Percentiles rank a stretch among this genome's conserved stretches.
These are phyloP conservation scores for Petasospora rhodanensis DNA, from an alignment of 1,139 yeast species.

Conservation along the genomic window DNA sequence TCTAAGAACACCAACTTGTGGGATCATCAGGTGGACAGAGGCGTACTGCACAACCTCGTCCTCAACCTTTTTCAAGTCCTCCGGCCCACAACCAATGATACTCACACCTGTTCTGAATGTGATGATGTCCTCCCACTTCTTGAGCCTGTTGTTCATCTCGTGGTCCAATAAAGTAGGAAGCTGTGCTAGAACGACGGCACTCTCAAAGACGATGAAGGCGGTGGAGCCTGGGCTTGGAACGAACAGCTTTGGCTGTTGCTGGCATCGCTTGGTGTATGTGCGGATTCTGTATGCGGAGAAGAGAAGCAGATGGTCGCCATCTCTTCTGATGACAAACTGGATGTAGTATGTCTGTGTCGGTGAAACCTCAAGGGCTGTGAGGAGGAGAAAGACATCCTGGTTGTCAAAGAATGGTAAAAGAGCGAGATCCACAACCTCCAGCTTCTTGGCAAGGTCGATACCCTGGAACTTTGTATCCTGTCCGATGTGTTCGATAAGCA, in stretches of 20 bases:
- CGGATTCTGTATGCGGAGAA: slow-evolving; percentile 58
- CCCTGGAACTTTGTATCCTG: slow-evolving; percentile 37
- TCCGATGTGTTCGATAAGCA: slow-evolving; percentile 34
- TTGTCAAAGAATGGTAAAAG: slow-evolving; percentile 28
- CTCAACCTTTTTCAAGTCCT: slow-evolving; percentile 27
- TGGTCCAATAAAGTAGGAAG: slow-evolving; percentile 45
- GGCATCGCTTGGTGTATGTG: slow-evolving; percentile 33
- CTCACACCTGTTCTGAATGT: slow-evolving; percentile 48
- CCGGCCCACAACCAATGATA: slow-evolving; percentile 60
- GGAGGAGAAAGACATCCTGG: slow-evolving; percentile 43
- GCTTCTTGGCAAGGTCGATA: slow-evolving; percentile 36
- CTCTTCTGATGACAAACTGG: slow-evolving; percentile 51
- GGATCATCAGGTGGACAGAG: slow-evolving; percentile 53
- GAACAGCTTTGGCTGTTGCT: slow-evolving; percentile 42
- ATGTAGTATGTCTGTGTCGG: slow-evolving; percentile 37
- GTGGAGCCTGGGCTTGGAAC: slow-evolving; percentile 61
- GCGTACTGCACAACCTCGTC: slow-evolving; percentile 29
- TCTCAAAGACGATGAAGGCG: slow-evolving; percentile 58
- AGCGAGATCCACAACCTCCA: slow-evolving; percentile 51
- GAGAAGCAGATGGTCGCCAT: slow-evolving; percentile 48
- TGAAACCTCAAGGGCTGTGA: slow-evolving; percentile 39
- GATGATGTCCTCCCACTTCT: slow-evolving; percentile 78
- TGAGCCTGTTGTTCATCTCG: slow-evolving; percentile 33
- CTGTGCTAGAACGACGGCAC: slow-evolving; percentile 64
- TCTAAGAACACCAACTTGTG: slow-evolving; percentile 58